Conservation (phyloP, 441 rosid genomes). For the Syzygium malaccense region DNA sequence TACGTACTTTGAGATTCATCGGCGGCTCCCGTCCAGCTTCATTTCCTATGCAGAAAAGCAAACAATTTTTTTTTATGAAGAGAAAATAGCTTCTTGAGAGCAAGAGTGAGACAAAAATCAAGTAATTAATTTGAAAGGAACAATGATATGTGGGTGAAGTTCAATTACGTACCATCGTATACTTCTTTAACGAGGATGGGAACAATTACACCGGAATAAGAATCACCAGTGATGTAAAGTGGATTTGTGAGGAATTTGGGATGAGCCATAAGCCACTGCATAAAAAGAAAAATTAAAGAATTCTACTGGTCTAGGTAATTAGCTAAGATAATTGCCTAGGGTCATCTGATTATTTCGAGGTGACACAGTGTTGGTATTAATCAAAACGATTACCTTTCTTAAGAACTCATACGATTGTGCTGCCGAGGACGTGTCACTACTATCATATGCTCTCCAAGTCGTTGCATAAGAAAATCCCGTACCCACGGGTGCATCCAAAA, state of each 20-base stretch:
- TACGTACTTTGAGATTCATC: constrained; percentile 13
- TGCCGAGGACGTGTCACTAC: not conserved
- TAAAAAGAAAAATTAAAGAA: too few species aligned
- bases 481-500: constrained; percentile 9
- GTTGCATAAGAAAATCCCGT: constrained; percentile 7
- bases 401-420: not conserved
- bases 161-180: constrained; percentile 1
- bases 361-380: too few species aligned
- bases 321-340: not conserved
- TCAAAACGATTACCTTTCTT: not conserved
- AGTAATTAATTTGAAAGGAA: not conserved
- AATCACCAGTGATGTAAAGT: constrained; percentile 23
- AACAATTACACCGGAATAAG: constrained; percentile 15
- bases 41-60: constrained; percentile 7
- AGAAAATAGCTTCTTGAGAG: not conserved
- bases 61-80: not conserved
- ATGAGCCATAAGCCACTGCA: not conserved
- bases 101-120: not conserved
- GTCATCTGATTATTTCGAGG: not conserved
- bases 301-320: not conserved
- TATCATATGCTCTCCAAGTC: not conserved
- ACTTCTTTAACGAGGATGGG: constrained; percentile 14
- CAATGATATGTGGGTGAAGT: not conserved
- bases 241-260: constrained; percentile 10
- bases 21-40: not conserved